Conservation (phyloP, 139 green algal genomes). For the Chlamydomonas sp. region DNA sequence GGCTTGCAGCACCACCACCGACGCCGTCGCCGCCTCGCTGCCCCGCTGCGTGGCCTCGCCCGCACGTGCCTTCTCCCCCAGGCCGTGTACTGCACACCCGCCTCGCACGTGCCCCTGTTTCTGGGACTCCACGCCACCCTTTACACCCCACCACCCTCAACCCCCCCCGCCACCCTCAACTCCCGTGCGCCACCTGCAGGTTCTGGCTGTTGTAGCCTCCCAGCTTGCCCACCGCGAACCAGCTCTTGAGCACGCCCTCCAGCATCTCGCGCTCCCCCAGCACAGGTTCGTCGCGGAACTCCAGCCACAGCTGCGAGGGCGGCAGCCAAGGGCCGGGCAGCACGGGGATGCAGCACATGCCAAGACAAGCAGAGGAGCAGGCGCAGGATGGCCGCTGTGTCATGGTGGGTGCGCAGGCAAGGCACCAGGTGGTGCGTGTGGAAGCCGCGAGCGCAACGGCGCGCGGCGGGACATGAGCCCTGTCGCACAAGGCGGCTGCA, state of each 20-base stretch:
- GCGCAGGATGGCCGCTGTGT: background rate
- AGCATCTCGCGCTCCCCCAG: conserved; percentile 67
- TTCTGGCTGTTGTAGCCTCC: conserved; percentile 88
- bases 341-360: background rate
- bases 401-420: background rate
- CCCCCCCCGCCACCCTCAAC: background rate
- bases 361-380: background rate
- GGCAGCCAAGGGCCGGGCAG: background rate
- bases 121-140: too few species aligned
- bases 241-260: conserved; percentile 75
- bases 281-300: conserved; percentile 52
- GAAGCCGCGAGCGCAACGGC: background rate
- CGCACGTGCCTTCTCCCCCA: too few species aligned
- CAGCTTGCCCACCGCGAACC: conserved; percentile 91
- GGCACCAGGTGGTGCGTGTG: background rate
- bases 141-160: background rate
- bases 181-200: conserved; percentile 71
- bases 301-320: conserved; percentile 62
- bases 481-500: background rate
- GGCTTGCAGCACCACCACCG: too few species aligned
- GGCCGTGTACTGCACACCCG: too few species aligned
- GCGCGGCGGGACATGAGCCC: background rate
- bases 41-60: too few species aligned
- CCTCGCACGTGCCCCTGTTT: too few species aligned
- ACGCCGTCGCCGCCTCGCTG: too few species aligned